phyloP scores from a whole-genome alignment of 2,329 filamentous ascomycete species.

The Pseudovirgaria hyperparasitica region DNA sequence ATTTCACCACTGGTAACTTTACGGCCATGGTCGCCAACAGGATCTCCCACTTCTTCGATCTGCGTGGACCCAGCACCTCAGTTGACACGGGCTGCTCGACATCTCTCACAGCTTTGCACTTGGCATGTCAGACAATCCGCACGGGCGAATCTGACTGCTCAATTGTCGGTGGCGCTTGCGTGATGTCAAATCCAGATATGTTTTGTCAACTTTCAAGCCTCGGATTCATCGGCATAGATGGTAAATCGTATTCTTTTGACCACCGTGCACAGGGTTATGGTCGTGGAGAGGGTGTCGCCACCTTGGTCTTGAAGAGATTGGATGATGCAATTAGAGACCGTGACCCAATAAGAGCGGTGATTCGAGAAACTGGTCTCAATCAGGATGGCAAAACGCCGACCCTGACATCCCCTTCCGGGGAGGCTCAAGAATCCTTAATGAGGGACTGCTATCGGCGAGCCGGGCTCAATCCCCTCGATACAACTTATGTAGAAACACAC shows the following conservation, averaged over 20 bases:
- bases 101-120: conserved; percentile 19
- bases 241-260: conserved; percentile 20
- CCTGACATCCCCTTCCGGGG: too few species aligned
- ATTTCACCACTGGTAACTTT: too few species aligned
- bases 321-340: conserved; percentile 13
- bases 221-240: conserved; percentile 16
- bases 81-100: conserved; percentile 26
- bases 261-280: conserved; percentile 18
- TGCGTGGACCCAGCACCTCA: conserved; percentile 29
- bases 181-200: conserved; percentile 21
- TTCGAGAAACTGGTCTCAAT: conserved; percentile 18
- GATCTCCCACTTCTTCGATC: conserved; percentile 20
- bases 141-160: conserved; percentile 15
- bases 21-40: conserved; percentile 19
- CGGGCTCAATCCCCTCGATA: conserved; percentile 3
- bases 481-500: conserved; percentile 16
- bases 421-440: too few species aligned
- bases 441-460: too few species aligned
- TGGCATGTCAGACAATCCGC: conserved; percentile 17
- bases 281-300: conserved; percentile 18
- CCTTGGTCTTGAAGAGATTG: conserved; percentile 17
- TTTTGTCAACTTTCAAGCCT: conserved; percentile 17
- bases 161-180: conserved; percentile 15
- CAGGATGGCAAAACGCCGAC: conserved; percentile 23
- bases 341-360: conserved; percentile 19